These are phyloP conservation scores for Ottelia alismoides DNA, from an alignment of 106 monocot species.

Conservation along the genomic window DNA sequence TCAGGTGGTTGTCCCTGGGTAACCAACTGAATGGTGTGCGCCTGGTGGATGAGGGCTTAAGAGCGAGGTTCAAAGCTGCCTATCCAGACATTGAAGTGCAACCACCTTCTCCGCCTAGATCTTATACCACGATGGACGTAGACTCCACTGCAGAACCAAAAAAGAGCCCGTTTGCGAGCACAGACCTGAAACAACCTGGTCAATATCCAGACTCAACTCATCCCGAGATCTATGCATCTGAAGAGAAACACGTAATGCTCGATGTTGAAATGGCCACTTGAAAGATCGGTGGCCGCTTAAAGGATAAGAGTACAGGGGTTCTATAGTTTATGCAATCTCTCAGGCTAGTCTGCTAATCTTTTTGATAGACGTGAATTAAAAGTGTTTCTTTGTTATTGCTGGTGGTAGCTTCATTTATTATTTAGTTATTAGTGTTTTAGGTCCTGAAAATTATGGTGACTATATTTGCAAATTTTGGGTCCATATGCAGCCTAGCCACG, in stretches of 20 bases:
- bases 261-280: slow-evolving; percentile 10
- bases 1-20: slow-evolving; percentile 96
- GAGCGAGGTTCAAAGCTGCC: slow-evolving; percentile 93
- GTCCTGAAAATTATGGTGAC: too few relatives aligned
- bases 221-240: slow-evolving; percentile 1
- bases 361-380: too few relatives aligned
- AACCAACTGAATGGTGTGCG: slow-evolving; percentile 87
- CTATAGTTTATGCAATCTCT: too few relatives aligned
- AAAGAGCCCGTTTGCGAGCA: slow-evolving; percentile 19
- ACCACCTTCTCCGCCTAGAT: slow-evolving; percentile 73
- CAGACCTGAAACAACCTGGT: slow-evolving; percentile 19
- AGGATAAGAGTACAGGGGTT: too few relatives aligned
- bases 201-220: slow-evolving; percentile 2
- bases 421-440: too few relatives aligned
- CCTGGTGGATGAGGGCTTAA: slow-evolving; percentile 87
- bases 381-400: too few relatives aligned
- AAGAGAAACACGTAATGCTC: neutral
- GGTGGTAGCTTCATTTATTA: too few relatives aligned
- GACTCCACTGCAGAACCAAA: slow-evolving; percentile 24
- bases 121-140: slow-evolving; percentile 28
- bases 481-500: too few relatives aligned
- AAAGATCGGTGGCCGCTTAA: too few relatives aligned
- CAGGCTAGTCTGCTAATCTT: too few relatives aligned
- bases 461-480: too few relatives aligned
- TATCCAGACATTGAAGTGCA: slow-evolving; percentile 94